Conservation (phyloP, 257 asterid species). For the Gentiana dahurica region DNA sequence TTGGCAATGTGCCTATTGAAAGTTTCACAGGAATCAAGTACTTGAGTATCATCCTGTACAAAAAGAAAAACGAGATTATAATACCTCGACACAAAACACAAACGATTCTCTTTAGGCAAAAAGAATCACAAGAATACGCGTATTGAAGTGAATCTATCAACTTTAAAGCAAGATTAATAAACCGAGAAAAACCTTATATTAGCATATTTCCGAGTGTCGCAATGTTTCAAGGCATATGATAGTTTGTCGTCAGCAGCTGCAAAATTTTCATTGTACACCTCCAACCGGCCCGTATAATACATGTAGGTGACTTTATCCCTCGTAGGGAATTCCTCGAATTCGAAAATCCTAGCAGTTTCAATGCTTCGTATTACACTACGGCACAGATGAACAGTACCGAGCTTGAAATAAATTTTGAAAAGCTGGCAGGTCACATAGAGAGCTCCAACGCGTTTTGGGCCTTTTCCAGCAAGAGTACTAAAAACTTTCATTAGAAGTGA, state of each 20-base stretch:
- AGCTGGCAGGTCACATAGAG: constrained; percentile 89
- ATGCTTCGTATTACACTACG: constrained; percentile 97
- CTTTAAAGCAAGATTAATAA: no score
- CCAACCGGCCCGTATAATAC: constrained; percentile 97
- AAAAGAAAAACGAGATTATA: constrained; percentile 7
- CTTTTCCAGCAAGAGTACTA: constrained; percentile 96
- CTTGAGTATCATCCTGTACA: constrained; percentile 81
- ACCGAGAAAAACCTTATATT: constrained; percentile 54
- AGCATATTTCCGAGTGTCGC: constrained; percentile 51
- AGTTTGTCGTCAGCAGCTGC: constrained; percentile 85
- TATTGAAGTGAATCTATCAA: no score
- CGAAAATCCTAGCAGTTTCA: constrained; percentile 88
- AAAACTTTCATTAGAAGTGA: constrained; percentile 96
- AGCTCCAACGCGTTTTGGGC: constrained; percentile 92
- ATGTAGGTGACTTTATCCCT: constrained; percentile 96
- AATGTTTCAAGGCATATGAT: constrained; percentile 75
- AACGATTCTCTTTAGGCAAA: no score
- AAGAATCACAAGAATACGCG: no score
- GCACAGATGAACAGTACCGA: constrained; percentile 86
- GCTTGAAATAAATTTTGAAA: constrained; percentile 88
- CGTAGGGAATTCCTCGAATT: constrained; percentile 89
- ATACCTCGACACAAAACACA: background rate
- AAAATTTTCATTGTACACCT: constrained; percentile 92
- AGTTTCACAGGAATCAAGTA: constrained; percentile 92
- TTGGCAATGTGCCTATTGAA: constrained; percentile 78